Evolutionary conservation across 148 eudicot genomes (phyloP).

Genomic region (Persicaria maculosa): DNA sequence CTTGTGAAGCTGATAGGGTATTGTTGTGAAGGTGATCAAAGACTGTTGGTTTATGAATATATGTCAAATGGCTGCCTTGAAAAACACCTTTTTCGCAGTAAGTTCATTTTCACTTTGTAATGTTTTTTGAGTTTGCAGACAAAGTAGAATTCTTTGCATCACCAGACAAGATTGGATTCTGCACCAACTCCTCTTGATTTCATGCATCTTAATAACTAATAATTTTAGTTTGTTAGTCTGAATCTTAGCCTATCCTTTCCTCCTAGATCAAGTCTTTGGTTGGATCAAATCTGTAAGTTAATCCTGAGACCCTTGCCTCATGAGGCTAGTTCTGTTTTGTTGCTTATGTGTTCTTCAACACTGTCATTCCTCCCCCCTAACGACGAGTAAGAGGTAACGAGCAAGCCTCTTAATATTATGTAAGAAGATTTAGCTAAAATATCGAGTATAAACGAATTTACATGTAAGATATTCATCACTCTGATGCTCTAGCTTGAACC

Average conservation of each 20-base stretch:
- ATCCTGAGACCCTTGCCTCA: background rate
- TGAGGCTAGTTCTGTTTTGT: background rate
- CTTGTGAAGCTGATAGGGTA: constrained; percentile 82
- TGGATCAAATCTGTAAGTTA: background rate
- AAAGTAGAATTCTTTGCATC: background rate
- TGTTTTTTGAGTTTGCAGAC: background rate
- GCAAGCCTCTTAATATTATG: background rate
- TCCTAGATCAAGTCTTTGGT: background rate
- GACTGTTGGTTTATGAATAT: constrained; percentile 78
- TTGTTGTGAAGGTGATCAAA: constrained; percentile 79
- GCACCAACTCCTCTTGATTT: background rate
- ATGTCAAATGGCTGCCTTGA: constrained; percentile 85
- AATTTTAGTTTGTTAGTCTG: background rate
- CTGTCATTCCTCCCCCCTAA: background rate
- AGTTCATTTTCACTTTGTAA: constrained; percentile 25
- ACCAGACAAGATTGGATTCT: background rate
- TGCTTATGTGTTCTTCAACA: background rate
- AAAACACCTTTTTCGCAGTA: constrained; percentile 81
- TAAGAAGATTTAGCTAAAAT: background rate
- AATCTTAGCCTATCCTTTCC: background rate
- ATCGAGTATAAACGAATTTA: background rate
- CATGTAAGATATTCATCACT: background rate
- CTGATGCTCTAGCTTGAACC: constrained; percentile 5
- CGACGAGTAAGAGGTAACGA: too few species aligned
- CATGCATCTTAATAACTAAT: background rate